A percentile compares a stretch with the other conserved stretches of the same genome.
These are phyloP conservation scores for Colletotrichum lini DNA, from an alignment of 2,329 filamentous ascomycete genomes.

Conservation along the genomic window DNA sequence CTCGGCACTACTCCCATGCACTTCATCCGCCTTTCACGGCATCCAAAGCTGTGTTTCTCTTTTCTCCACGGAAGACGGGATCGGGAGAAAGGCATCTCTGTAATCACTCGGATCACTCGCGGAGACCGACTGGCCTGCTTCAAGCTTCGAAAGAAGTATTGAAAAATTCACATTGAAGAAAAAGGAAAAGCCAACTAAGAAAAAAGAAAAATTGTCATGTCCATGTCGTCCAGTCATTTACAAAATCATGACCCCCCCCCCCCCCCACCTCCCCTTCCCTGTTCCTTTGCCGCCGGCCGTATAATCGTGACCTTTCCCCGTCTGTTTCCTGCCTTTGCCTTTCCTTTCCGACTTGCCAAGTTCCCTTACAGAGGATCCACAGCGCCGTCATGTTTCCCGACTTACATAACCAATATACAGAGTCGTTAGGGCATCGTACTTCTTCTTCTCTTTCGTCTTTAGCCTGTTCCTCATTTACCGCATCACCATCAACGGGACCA, in stretches of 20 bases:
- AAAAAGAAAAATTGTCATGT: slow-evolving; percentile 12
- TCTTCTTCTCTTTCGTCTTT: slow-evolving; percentile 23
- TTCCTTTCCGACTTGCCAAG: slow-evolving; percentile 37
- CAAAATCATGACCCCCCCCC: slow-evolving; percentile 27
- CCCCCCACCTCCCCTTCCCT: background rate
- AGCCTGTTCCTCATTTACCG: slow-evolving; percentile 49
- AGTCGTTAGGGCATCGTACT: slow-evolving; percentile 16
- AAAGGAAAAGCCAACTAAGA: slow-evolving; percentile 12
- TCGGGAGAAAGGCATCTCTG: background rate
- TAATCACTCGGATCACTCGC: background rate
- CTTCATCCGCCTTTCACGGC: slow-evolving; percentile 25
- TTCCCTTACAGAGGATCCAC: slow-evolving; percentile 27
- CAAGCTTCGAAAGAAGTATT: background rate
- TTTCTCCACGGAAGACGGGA: too few relatives aligned
- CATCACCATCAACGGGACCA: slow-evolving; percentile 75
- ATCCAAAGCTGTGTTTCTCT: background rate
- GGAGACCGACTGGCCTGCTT: background rate
- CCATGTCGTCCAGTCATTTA: slow-evolving; percentile 40
- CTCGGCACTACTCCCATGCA: slow-evolving; percentile 13
- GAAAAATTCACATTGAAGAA: slow-evolving; percentile 17
- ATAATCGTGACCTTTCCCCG: slow-evolving; percentile 12
- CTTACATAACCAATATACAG: slow-evolving; percentile 38
- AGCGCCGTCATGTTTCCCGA: slow-evolving; percentile 27
- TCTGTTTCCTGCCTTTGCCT: slow-evolving; percentile 25
- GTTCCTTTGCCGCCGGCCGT: slow-evolving; percentile 21